A percentile compares a stretch with the other conserved stretches of the same genome.
Evolutionary conservation across 139 green algal species (phyloP).

Genomic region (Chlamydomonas schloesseri): DNA sequence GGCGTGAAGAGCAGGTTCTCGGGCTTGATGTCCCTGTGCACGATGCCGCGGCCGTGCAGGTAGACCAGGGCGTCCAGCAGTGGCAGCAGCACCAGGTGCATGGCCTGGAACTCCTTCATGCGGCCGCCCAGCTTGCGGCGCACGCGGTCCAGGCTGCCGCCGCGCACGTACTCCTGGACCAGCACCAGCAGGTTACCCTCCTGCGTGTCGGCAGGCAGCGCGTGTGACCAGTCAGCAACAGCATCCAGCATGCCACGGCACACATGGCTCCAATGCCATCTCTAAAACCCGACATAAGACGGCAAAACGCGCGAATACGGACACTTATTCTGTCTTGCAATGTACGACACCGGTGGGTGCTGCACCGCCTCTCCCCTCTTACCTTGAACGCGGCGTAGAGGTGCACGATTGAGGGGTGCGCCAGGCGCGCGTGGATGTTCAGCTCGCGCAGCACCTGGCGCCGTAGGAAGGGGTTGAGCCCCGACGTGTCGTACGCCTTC

Average conservation of each 20-base stretch:
- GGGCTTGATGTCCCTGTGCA: constrained; percentile 25
- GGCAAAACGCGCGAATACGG: too few relatives aligned
- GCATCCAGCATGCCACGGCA: too few relatives aligned
- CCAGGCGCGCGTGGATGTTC: constrained; percentile 30
- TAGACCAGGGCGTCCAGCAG: neutral
- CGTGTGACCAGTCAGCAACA: neutral
- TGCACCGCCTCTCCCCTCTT: neutral
- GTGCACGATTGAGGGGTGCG: constrained; percentile 40
- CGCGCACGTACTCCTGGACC: constrained; percentile 11
- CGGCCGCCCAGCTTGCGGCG: neutral
- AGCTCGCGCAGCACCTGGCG: constrained; percentile 47
- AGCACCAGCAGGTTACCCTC: neutral
- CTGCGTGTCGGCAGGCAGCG: neutral
- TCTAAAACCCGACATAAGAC: too few relatives aligned
- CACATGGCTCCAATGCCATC: too few relatives aligned
- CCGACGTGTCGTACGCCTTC: neutral
- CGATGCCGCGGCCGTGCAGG: neutral
- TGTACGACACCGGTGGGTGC: too few relatives aligned
- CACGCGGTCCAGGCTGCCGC: neutral
- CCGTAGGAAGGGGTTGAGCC: constrained; percentile 11
- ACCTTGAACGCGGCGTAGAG: constrained; percentile 51
- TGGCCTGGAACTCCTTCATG: neutral
- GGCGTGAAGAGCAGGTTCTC: constrained; percentile 15
- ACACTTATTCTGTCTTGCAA: too few relatives aligned
- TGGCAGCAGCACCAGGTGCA: constrained; percentile 18